Evolutionary conservation across 768 basidiomycete genomes (phyloP).

Genomic region (Psilocybe subaeruginosa): DNA sequence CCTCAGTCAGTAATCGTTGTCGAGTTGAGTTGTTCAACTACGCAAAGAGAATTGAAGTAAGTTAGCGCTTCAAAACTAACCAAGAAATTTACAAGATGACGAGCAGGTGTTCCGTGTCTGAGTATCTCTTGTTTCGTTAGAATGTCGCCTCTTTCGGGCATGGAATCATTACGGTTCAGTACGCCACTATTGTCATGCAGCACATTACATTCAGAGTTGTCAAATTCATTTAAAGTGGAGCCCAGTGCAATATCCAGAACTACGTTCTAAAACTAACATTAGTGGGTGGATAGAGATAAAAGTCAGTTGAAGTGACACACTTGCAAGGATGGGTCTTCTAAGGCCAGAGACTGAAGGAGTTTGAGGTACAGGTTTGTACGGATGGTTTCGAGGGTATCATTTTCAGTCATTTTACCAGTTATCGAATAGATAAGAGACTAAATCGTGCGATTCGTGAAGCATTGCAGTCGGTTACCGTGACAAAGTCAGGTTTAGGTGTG

Average conservation of each 20-base stretch:
- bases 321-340: slow-evolving; percentile 15
- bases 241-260: slow-evolving; percentile 15
- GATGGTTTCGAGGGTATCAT: neutral
- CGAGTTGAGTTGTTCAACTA: slow-evolving; percentile 14
- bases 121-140: slow-evolving; percentile 11
- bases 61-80: neutral
- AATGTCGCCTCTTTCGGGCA: neutral
- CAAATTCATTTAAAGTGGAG: slow-evolving; percentile 4
- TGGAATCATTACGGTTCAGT: neutral
- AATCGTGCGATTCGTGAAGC: too few relatives aligned
- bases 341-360: slow-evolving; percentile 7
- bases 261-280: slow-evolving; percentile 6
- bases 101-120: slow-evolving; percentile 15
- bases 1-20: slow-evolving; percentile 22
- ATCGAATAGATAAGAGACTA: too few relatives aligned
- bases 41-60: neutral
- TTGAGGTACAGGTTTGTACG: slow-evolving; percentile 9
- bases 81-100: slow-evolving; percentile 15
- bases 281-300: neutral
- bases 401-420: neutral
- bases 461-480: too few relatives aligned
- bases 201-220: neutral
- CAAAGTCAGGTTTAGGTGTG: too few relatives aligned
- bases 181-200: too few relatives aligned
- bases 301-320: neutral